Evolutionary conservation across 179 eudicot species (phyloP).

Genomic region (Spinacia oleracea): DNA sequence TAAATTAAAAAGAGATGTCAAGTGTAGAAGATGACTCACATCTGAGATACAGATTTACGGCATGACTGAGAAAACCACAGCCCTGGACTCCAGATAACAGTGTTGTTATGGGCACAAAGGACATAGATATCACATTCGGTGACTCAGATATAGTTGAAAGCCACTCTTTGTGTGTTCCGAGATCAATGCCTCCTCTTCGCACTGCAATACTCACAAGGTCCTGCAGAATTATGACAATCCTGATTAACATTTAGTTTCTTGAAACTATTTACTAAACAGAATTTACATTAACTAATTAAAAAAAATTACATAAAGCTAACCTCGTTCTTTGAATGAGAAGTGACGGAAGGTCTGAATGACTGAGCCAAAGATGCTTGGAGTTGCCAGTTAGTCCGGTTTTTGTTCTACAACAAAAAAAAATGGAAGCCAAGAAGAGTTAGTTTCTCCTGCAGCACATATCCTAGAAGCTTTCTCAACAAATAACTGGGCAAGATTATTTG

Average conservation of each 20-base stretch:
- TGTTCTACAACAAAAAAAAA: conserved; percentile 46
- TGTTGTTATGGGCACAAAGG: conserved; percentile 85
- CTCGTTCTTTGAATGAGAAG: conserved; percentile 60
- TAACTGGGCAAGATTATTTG: neutral
- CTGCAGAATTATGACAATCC: conserved; percentile 38
- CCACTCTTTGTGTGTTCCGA: conserved; percentile 74
- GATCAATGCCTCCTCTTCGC: conserved; percentile 78
- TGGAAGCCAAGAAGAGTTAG: conserved; percentile 4
- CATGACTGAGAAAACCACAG: conserved; percentile 92
- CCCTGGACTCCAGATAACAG: conserved; percentile 84
- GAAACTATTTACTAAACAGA: conserved; percentile 4
- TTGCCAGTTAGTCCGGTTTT: conserved; percentile 47
- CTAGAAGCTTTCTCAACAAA: neutral
- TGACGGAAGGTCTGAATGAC: conserved; percentile 59
- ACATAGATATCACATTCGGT: conserved; percentile 85
- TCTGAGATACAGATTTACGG: conserved; percentile 87
- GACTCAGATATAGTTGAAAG: conserved; percentile 73
- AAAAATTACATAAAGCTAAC: conserved; percentile 39
- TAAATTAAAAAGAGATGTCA: neutral
- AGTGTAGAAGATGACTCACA: conserved; percentile 53
- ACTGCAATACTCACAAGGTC: conserved; percentile 67
- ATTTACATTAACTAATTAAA: neutral
- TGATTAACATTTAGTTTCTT: neutral
- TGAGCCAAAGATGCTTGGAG: conserved; percentile 44
- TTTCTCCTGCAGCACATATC: neutral